Base-by-base conservation (phyloP, 148 eudicot genomes). In the Heliamphora exappendiculata region DNA sequence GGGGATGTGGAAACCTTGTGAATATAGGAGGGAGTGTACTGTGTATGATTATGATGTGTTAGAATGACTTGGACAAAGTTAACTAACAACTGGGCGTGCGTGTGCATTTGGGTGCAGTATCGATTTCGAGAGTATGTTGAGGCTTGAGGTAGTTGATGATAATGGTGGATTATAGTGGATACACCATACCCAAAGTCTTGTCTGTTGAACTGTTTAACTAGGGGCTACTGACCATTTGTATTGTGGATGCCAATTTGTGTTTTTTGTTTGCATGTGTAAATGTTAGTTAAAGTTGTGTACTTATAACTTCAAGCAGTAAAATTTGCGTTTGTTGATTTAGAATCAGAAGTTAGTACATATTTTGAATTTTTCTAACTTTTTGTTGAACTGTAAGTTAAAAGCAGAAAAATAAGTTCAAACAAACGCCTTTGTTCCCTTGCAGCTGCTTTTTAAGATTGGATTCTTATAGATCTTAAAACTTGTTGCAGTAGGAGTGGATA, bases 1-100 rank as follows among this genome's bases (percentile, higher is more conserved):
- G 55, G 73, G 22, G 60, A 42, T 67, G 72, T 57, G 39, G 44
- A 79, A 73, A 67, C 26, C 65, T 67, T 81, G 84, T 81, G 84
- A 81, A 82, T 78, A 82, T 68, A 29, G 47, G 57, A 78, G 29
- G 58, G 70, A 59, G 34, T 73, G 70, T 73, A 73, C 72, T 47
- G 47, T 69, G 78, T 81, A 68, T 67, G 78, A 60, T 57, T 78
- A 78, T 50, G 36, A 16, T 24, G 67, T 70, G 50, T 77, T 81
- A 74, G 84, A 60, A 53, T 54, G 58, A 67, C 75, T 26, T 78
- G 77, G 71, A 81, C 71, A 72, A 57, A 41, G 78, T 50, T 28
- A 47, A 62, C 72, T 72, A 42, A 62, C 65, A 51, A 41, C 26
- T 3, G 80, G 49, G 76, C n/a, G 70, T 14, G n/a, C n/a, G n/a